Conservation (phyloP, 768 basidiomycete genomes). For the Mycena vitilis region DNA sequence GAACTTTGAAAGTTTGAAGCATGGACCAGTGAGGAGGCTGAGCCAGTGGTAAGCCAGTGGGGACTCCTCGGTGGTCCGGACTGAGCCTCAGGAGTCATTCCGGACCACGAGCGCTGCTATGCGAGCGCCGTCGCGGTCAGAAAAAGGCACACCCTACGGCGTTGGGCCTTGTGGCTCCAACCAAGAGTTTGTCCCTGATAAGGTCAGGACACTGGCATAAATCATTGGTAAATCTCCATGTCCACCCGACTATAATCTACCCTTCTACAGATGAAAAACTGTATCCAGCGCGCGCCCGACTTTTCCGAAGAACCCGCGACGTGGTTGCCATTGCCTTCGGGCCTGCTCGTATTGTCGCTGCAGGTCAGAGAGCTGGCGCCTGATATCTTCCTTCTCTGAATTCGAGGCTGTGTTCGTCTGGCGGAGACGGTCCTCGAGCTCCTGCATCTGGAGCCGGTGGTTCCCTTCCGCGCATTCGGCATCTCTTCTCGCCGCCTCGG, state of each 20-base stretch:
- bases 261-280: conserved; percentile 29
- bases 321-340: conserved; percentile 13
- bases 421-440: conserved; percentile 34
- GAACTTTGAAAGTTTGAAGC: too few species aligned
- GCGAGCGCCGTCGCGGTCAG: too few species aligned
- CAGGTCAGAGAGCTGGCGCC: conserved; percentile 31
- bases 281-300: conserved; percentile 38
- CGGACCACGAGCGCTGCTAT: too few species aligned
- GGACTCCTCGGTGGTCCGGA: too few species aligned
- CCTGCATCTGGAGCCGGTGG: conserved; percentile 36
- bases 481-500: conserved; percentile 35
- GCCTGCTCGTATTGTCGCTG: conserved; percentile 23
- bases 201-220: too few species aligned
- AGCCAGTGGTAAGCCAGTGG: too few species aligned
- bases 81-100: too few species aligned
- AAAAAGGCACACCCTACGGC: too few species aligned
- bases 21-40: too few species aligned
- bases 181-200: too few species aligned
- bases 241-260: neutral
- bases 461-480: conserved; percentile 28
- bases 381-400: conserved; percentile 34
- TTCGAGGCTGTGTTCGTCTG: conserved; percentile 19
- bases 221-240: too few species aligned
- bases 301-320: conserved; percentile 37
- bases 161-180: too few species aligned